phyloP scores from a whole-genome alignment of 2,329 filamentous ascomycete species.

The Paradendryphiella salina region DNA sequence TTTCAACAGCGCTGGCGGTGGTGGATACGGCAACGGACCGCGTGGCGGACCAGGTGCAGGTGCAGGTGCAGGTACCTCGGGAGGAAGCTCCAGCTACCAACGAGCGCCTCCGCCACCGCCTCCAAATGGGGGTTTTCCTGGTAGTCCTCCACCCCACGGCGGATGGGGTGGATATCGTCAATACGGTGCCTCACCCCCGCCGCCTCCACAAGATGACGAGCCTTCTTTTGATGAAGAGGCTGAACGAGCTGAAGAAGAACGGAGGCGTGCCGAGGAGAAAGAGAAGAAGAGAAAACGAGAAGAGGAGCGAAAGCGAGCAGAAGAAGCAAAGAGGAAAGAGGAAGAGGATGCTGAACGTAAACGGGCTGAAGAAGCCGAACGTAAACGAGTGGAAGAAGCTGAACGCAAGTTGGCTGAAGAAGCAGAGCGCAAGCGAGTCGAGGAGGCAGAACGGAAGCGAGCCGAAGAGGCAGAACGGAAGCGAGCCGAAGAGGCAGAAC shows the following conservation, averaged over 20 bases:
- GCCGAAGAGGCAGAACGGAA: constrained; percentile 40
- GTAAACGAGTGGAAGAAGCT: constrained; percentile 12
- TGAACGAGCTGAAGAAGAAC: constrained; percentile 50
- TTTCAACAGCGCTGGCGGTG: constrained; percentile 34
- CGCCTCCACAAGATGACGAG: constrained; percentile 37
- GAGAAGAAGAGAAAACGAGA: not conserved
- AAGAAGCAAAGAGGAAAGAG: constrained; percentile 59
- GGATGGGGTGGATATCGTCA: constrained; percentile 40
- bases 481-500: constrained; percentile 36
- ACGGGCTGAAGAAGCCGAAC: constrained; percentile 52
- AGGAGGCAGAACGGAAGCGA: constrained; percentile 46
- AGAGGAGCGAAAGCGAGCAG: constrained; percentile 47
- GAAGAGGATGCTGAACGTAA: constrained; percentile 51
- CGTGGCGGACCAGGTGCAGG: constrained; percentile 42
- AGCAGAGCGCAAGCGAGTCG: constrained; percentile 41
- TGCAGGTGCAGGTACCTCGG: constrained; percentile 29
- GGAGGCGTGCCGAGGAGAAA: constrained; percentile 61
- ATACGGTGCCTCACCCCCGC: constrained; percentile 36
- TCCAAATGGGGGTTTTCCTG: constrained; percentile 38
- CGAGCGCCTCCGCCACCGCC: constrained; percentile 37
- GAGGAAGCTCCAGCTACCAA: constrained; percentile 36
- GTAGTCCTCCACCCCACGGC: constrained; percentile 38
- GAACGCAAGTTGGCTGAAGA: constrained; percentile 37
- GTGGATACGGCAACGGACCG: constrained; percentile 30
- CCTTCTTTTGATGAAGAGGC: constrained; percentile 43